Base-by-base conservation (phyloP, 208 protist species). In the Trichomonas gallinae region DNA sequence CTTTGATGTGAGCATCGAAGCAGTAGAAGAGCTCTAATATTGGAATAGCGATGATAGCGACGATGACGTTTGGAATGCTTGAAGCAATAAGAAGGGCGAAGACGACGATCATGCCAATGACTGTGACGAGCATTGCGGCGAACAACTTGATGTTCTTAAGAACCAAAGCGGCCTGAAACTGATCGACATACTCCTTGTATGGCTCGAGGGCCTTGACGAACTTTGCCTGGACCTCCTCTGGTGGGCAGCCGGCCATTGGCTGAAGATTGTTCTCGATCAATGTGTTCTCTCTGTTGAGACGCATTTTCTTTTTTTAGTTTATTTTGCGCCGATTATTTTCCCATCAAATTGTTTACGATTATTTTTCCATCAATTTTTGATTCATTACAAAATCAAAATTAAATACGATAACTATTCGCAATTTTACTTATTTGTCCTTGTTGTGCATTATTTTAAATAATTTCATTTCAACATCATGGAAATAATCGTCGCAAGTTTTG, bases 1-100 rank as follows among this genome's bases (percentile, higher is more conserved):
- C 44, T 34, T 42, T 36, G 42, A 48, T 40, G 26, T 48, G 15
- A 93, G 40, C 87, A 51, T 44, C 87, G 26, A 93, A 42, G 87
- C 87, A 93, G n/a, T 93, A 93, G 44, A 93, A 93, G n/a, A 93
- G 44, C n/a, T 93, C 40, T 38, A 93, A 58, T 10, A 51, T 34
- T 93, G 87, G 87, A 51, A 93, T 44, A 38, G 45, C 13, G 31
- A 93, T 93, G 21, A 93, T 51, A 36, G 8, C 40, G 26, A n/a
- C 17, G 38, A 42, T 44, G 8, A 93, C 10, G 13, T 42, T 48
- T 93, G 87, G 44, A 89, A 89, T 40, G 44, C 42, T 48, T 51
- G 87, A 51, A 26, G 42, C 13, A 38, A 51, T 3, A 51, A 93
- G 44, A 3, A 48, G 21, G 38, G 42, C 13, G 13, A 44, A 48